Evolutionary conservation across 1,139 yeast genomes (phyloP).

Genomic region (Suhomyces bokatorum): DNA sequence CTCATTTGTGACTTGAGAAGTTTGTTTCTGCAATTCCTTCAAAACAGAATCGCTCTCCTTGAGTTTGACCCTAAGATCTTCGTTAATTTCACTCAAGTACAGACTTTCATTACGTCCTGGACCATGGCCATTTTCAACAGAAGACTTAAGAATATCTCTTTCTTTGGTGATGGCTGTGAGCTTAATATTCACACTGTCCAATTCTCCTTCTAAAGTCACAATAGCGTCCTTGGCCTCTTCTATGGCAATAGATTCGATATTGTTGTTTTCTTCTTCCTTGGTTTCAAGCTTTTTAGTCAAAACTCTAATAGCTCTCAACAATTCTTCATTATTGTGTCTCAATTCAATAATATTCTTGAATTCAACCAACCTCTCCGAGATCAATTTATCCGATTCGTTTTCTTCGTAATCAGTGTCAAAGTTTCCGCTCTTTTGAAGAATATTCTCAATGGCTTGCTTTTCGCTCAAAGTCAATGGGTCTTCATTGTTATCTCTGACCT

Average conservation of each 20-base stretch:
- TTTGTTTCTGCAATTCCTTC: slow-evolving; percentile 33
- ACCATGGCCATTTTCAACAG: slow-evolving; percentile 20
- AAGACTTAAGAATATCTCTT: slow-evolving; percentile 61
- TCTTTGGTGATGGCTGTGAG: slow-evolving; percentile 58
- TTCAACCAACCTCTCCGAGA: slow-evolving; percentile 70
- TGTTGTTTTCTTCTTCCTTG: slow-evolving; percentile 41
- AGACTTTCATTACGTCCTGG: slow-evolving; percentile 13
- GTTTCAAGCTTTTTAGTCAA: slow-evolving; percentile 70
- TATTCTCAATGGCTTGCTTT: slow-evolving; percentile 50
- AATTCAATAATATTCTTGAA: slow-evolving; percentile 69
- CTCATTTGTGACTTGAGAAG: slow-evolving; percentile 24
- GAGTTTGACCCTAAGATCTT: slow-evolving; percentile 31
- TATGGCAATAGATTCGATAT: slow-evolving; percentile 58
- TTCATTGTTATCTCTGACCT: slow-evolving; percentile 50
- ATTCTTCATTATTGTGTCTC: slow-evolving; percentile 71
- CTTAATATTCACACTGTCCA: slow-evolving; percentile 51
- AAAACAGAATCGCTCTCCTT: slow-evolving; percentile 30
- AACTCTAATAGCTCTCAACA: slow-evolving; percentile 65
- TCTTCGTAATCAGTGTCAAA: slow-evolving; percentile 30
- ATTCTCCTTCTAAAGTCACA: slow-evolving; percentile 61
- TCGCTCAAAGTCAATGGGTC: slow-evolving; percentile 63
- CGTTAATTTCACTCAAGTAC: slow-evolving; percentile 30
- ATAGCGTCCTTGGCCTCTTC: slow-evolving; percentile 80
- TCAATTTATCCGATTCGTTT: slow-evolving; percentile 69
- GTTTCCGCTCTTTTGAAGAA: slow-evolving; percentile 40